Conservation (phyloP, 169 alveolate genomes). For the Cryptosporidium xiaoi region DNA sequence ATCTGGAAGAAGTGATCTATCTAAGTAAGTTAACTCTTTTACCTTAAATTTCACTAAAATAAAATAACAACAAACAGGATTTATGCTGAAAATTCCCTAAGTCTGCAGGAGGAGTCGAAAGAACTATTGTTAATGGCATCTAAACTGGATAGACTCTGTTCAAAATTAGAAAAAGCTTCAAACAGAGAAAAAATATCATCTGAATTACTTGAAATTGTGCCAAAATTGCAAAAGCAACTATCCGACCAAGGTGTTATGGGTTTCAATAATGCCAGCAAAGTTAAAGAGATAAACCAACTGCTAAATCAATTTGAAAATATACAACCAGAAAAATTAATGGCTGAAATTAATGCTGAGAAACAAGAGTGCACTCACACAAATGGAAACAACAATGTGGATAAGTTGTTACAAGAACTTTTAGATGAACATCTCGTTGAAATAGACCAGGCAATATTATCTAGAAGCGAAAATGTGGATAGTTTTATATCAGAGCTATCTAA, state of each 20-base stretch:
- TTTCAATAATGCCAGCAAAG: slow-evolving; percentile 9
- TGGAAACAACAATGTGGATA: slow-evolving; percentile 5
- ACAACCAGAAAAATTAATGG: slow-evolving; percentile 8
- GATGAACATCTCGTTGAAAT: slow-evolving; percentile 55
- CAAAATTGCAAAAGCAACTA: slow-evolving; percentile 47
- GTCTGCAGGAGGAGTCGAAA: slow-evolving; percentile 47
- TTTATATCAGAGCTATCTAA: neutral
- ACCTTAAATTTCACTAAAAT: no score
- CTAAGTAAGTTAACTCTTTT: slow-evolving; percentile 35
- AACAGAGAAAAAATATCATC: slow-evolving; percentile 48
- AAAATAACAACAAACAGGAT: slow-evolving; percentile 5
- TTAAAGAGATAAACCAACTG: slow-evolving; percentile 39
- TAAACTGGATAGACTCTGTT: slow-evolving; percentile 44
- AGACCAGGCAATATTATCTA: slow-evolving; percentile 24
- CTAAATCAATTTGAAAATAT: slow-evolving; percentile 18
- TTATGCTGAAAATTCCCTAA: slow-evolving; percentile 60
- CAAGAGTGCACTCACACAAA: neutral
- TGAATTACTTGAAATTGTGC: slow-evolving; percentile 32
- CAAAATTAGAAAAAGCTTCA: slow-evolving; percentile 58
- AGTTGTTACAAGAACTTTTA: slow-evolving; percentile 26
- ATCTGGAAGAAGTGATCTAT: slow-evolving; percentile 33
- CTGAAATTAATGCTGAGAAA: neutral
- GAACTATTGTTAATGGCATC: slow-evolving; percentile 60
- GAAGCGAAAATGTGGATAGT: neutral
- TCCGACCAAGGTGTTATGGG: slow-evolving; percentile 69